Conservation (phyloP, 306 rosid genomes). For the Trifolium dubium region DNA sequence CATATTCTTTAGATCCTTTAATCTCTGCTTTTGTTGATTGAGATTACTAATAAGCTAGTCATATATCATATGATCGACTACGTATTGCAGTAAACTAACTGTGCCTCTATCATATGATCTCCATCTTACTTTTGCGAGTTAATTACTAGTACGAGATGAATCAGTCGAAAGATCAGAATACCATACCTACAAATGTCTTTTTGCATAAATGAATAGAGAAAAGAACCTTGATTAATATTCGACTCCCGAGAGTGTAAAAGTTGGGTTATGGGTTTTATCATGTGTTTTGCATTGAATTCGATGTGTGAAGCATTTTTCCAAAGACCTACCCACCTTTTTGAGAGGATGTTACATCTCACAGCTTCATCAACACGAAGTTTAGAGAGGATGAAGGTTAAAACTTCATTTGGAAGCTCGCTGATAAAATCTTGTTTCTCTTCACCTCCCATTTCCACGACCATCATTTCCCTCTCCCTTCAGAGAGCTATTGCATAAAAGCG, state of each 20-base stretch:
- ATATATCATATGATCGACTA: no score
- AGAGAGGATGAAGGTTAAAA: neutral
- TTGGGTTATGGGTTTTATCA: constrained; percentile 7
- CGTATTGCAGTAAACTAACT: no score
- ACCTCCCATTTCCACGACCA: no score
- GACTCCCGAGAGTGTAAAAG: neutral
- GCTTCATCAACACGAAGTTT: constrained; percentile 23
- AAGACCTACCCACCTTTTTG: constrained; percentile 5
- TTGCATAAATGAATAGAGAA: neutral
- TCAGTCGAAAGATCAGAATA: neutral
- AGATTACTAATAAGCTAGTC: no score
- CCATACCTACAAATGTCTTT: neutral
- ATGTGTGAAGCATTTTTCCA: constrained; percentile 13
- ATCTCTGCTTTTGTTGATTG: no score
- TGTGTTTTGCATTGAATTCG: neutral
- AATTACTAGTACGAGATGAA: no score
- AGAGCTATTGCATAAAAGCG: no score
- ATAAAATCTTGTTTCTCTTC: constrained; percentile 4
- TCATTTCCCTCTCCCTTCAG: neutral
- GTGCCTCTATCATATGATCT: no score
- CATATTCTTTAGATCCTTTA: no score
- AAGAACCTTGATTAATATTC: no score
- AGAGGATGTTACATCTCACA: constrained; percentile 32
- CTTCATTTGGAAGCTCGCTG: constrained; percentile 7
- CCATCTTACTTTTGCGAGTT: no score